Percentiles rank a stretch among this genome's conserved stretches.
phyloP scores from a whole-genome alignment of 2,329 filamentous ascomycete genomes.

The Talaromyces sp. region DNA sequence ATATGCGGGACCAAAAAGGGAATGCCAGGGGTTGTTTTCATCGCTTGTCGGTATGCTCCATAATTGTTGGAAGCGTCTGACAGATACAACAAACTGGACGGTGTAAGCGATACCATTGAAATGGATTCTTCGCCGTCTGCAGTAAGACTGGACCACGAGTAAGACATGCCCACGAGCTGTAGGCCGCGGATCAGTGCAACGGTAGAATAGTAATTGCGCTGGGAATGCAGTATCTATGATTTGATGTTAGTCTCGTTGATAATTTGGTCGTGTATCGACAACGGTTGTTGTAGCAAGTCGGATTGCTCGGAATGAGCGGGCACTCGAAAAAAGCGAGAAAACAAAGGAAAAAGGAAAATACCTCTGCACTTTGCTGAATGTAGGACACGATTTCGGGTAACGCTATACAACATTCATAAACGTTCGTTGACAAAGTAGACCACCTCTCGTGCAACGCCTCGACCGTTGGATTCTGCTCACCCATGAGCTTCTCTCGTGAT shows the following conservation, averaged over 20 bases:
- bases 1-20: slow-evolving; percentile 36
- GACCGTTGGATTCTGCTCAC: slow-evolving; percentile 18
- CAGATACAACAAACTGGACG: slow-evolving; percentile 21
- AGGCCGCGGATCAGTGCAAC: slow-evolving; percentile 33
- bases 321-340: background rate
- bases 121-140: slow-evolving; percentile 11
- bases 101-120: slow-evolving; percentile 20
- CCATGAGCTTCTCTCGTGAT: slow-evolving; percentile 18
- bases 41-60: slow-evolving; percentile 29
- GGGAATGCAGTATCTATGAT: slow-evolving; percentile 23
- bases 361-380: slow-evolving; percentile 32
- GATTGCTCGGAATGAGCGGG: background rate
- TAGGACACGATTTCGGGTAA: slow-evolving; percentile 27
- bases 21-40: slow-evolving; percentile 27
- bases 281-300: background rate
- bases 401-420: slow-evolving; percentile 35
- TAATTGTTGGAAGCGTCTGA: slow-evolving; percentile 29
- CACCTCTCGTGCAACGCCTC: slow-evolving; percentile 23
- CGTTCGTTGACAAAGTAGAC: slow-evolving; percentile 25
- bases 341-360: slow-evolving; percentile 11
- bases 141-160: slow-evolving; percentile 14
- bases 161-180: slow-evolving; percentile 26
- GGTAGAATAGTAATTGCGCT: slow-evolving; percentile 33
- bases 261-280: background rate
- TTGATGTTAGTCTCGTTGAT: background rate